Evolutionary conservation across 2,329 filamentous ascomycete species (phyloP).

Genomic region (Diaporthe humulicola): DNA sequence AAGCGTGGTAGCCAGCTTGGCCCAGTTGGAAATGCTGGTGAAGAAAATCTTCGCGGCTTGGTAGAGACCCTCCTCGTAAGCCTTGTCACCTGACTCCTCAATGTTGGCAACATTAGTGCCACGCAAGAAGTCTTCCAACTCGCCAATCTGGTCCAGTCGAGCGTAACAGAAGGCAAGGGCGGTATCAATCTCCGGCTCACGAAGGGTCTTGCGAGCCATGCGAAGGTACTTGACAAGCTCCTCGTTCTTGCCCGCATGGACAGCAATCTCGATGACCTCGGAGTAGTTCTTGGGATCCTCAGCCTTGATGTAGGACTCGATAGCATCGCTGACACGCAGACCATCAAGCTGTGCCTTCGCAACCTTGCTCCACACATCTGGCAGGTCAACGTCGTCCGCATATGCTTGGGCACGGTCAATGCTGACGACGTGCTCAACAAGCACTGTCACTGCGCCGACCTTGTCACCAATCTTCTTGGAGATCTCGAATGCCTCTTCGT

Average conservation of each 20-base stretch:
- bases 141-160: constrained; percentile 88
- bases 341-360: constrained; percentile 98
- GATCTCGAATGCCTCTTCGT: constrained; percentile 97
- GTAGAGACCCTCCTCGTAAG: constrained; percentile 92
- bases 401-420: constrained; percentile 97
- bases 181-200: constrained; percentile 94
- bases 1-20: constrained; percentile 95
- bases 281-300: constrained; percentile 92
- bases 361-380: constrained; percentile 98
- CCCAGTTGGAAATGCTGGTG: constrained; percentile 99
- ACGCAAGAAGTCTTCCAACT: constrained; percentile 96
- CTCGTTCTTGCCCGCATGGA: constrained; percentile 96
- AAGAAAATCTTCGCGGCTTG: constrained; percentile 99
- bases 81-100: constrained; percentile 97
- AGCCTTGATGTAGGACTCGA: constrained; percentile 97
- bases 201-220: constrained; percentile 97
- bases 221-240: constrained; percentile 96
- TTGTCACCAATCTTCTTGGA: constrained; percentile 98
- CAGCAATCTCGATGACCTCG: constrained; percentile 96
- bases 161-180: constrained; percentile 94
- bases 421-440: constrained; percentile 96
- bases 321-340: constrained; percentile 89
- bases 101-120: constrained; percentile 95
- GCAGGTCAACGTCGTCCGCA: constrained; percentile 92
- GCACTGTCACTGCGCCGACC: constrained; percentile 86